Evolutionary conservation across 495 filamentous ascomycete species (phyloP).

Genomic region (Choiromyces venosus): DNA sequence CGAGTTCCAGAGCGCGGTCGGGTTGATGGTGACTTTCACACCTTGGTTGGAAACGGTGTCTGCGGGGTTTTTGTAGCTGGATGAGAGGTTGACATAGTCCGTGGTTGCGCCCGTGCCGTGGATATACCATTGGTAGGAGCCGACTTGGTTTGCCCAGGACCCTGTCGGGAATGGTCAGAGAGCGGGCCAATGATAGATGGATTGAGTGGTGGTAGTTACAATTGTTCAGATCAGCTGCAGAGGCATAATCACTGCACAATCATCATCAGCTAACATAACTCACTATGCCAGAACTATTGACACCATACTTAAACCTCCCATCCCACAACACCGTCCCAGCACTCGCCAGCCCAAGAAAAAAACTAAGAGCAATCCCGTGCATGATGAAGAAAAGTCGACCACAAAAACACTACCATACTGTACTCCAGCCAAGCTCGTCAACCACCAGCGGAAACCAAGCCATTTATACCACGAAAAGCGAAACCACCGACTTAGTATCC

Average conservation of each 20-base stretch:
- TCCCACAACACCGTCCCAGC: conserved; percentile 41
- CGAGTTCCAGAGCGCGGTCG: conserved; percentile 58
- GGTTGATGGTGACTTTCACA: conserved; percentile 63
- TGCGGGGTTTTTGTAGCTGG: conserved; percentile 61
- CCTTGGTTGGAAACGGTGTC: conserved; percentile 58
- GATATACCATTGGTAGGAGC: conserved; percentile 41
- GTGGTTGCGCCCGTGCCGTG: conserved; percentile 51
- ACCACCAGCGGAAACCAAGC: too few relatives aligned
- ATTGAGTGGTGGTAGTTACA: too few relatives aligned
- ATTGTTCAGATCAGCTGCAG: conserved; percentile 31
- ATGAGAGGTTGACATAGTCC: conserved; percentile 52
- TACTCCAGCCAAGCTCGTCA: too few relatives aligned
- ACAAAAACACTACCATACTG: too few relatives aligned
- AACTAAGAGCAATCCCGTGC: conserved; percentile 27
- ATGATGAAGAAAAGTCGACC: conserved; percentile 14
- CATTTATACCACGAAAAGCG: too few relatives aligned
- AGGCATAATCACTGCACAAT: conserved; percentile 33
- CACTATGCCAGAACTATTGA: not conserved
- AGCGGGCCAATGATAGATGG: too few relatives aligned
- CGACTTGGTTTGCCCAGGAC: conserved; percentile 41
- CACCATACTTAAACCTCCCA: conserved; percentile 36
- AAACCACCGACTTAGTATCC: too few relatives aligned
- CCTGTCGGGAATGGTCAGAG: too few relatives aligned
- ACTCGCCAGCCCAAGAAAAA: conserved; percentile 30
- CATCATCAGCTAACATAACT: too few relatives aligned